Base-by-base conservation (phyloP, 2,329 filamentous ascomycete genomes). In the Moelleriella libera region DNA sequence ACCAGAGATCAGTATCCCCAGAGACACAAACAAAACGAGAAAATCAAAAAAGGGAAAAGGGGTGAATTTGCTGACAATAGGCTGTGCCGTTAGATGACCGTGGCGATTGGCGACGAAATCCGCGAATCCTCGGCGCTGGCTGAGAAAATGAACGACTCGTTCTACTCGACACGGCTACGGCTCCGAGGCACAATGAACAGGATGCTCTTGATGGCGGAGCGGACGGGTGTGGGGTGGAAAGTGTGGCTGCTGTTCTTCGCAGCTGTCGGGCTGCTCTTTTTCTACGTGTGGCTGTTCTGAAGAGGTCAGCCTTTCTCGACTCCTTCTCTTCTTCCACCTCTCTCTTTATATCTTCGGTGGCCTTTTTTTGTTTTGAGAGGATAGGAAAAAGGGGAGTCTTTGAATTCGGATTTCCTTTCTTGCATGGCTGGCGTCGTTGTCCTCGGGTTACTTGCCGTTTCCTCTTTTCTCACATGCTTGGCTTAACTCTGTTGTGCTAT, bases 41-140 rank as follows among this genome's bases (percentile, higher is more conserved):
- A 42, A 42, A 42, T 7, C 11, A 28, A 42, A 12, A 42, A 42
- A 42, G 21, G 7, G 5, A 5, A 5, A 42, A 42, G 7, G 21
- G 41, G 34, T 3, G 3, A 8, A 39, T 39, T 39, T 12, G 12
- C 21, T 21, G 21, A 21, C 21, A 21, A 21, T 21, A 21, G 21
- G 21, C 21, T 21, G 21, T 21, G 34, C 29, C 9, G 8, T 42
- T 54, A 92, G 85, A 83, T 98, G 70, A 95, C 89, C 1, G 69
- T 87, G 39, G 87, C 89, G 5, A 98, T 98, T 55, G 92, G 92
- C 53, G 87, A 94, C 60, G 92, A 97, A 67, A 97, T 97, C 59
- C 80, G 90, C 56, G 86, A 94, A 53, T 92, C 85, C 11, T 86
- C 87, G 2, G 82, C 86, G 2, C 75, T 97, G 4, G 85, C 88